A percentile compares a stretch with the other conserved stretches of the same genome.
Conservation (phyloP, 208 protist species). For the Phytomonas serpens region DNA sequence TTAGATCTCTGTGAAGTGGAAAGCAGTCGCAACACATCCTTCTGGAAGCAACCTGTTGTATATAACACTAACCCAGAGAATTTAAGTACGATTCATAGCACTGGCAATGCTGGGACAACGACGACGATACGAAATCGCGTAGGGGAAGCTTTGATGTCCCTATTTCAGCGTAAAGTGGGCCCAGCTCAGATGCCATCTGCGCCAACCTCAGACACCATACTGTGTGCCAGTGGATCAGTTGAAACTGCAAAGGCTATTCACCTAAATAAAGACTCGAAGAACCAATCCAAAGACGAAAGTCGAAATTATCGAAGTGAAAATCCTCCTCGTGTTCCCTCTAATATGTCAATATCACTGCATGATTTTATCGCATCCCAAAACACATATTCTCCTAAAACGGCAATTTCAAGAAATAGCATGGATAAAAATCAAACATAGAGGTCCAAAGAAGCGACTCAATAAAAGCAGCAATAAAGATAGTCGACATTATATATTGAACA, state of each 20-base stretch:
- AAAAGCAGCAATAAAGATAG: no score
- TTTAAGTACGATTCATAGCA: background rate
- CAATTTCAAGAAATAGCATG: background rate
- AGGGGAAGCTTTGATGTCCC: background rate
- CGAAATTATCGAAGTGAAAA: background rate
- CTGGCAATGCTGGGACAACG: background rate
- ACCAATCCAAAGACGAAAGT: background rate
- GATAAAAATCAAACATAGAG: background rate
- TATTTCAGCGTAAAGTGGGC: background rate
- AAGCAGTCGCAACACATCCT: background rate
- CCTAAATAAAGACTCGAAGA: background rate
- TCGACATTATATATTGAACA: no score
- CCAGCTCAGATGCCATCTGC: background rate
- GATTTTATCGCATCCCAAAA: background rate
- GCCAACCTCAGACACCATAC: background rate
- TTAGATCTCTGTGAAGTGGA: slow-evolving; percentile 33
- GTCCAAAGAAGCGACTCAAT: no score
- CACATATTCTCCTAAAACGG: background rate
- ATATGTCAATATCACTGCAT: background rate
- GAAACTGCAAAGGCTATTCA: background rate
- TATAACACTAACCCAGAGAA: background rate
- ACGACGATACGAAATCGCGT: background rate
- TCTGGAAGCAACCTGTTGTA: background rate
- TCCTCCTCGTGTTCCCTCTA: background rate
- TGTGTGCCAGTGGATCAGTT: background rate